Evolutionary conservation across 1,284 basidiomycete species (phyloP).

Genomic region (Inonotus obliquus): DNA sequence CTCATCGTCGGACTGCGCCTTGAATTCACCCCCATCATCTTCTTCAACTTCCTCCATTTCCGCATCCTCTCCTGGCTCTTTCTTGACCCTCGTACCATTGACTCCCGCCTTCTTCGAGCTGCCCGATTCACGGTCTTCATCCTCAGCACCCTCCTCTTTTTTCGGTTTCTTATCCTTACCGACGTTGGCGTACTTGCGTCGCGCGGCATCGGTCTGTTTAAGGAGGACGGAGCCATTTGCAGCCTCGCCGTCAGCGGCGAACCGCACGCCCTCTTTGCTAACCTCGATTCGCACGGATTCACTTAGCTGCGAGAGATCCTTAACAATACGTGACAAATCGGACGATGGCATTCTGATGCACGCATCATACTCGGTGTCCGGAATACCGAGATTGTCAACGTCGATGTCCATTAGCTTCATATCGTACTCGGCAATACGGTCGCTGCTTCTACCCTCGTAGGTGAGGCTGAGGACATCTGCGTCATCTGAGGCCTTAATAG

Average conservation of each 20-base stretch:
- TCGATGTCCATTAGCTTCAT: slow-evolving; percentile 99
- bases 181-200: slow-evolving; percentile 39
- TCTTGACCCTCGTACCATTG: slow-evolving; percentile 39
- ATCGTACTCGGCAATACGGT: slow-evolving; percentile 96
- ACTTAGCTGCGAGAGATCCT: slow-evolving; percentile 89
- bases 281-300: slow-evolving; percentile 97
- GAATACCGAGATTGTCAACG: slow-evolving; percentile 91
- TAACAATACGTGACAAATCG: slow-evolving; percentile 92
- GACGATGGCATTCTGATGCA: slow-evolving; percentile 83
- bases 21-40: slow-evolving; percentile 38
- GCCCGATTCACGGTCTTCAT: slow-evolving; percentile 35
- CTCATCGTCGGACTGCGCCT: slow-evolving; percentile 27
- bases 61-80: slow-evolving; percentile 42
- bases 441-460: slow-evolving; percentile 89
- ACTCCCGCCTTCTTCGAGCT: slow-evolving; percentile 41
- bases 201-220: slow-evolving; percentile 57
- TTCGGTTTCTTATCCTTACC: slow-evolving; percentile 46
- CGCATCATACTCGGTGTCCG: slow-evolving; percentile 98
- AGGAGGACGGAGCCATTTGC: slow-evolving; percentile 89
- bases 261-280: slow-evolving; percentile 94
- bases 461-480: slow-evolving; percentile 87
- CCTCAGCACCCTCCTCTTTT: slow-evolving; percentile 37
- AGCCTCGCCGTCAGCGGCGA: slow-evolving; percentile 90
- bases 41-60: slow-evolving; percentile 36
- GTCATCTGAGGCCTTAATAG: slow-evolving; percentile 89